These are phyloP conservation scores for Isochrysis galbana DNA, from an alignment of 78 protist species.

Conservation along the genomic window DNA sequence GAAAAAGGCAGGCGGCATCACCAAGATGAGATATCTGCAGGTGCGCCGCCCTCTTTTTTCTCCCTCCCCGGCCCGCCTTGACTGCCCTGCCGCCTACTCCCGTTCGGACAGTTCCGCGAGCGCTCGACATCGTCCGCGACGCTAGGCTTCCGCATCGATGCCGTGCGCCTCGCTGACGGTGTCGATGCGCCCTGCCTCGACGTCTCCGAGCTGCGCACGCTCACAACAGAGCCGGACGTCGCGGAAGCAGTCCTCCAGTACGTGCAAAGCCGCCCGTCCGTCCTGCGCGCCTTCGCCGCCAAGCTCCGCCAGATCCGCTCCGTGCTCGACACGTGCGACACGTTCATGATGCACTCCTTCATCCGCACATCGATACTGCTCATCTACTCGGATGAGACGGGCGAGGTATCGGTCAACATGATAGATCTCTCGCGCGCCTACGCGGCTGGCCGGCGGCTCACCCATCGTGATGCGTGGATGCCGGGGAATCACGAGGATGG, in stretches of 20 bases:
- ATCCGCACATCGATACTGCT: not conserved
- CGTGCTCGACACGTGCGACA: not conserved
- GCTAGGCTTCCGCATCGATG: conserved; percentile 31
- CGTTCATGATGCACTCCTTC: not conserved
- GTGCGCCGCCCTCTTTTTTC: too few relatives aligned
- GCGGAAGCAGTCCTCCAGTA: not conserved
- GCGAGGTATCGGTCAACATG: not conserved
- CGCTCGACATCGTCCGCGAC: not conserved
- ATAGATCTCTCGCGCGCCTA: not conserved
- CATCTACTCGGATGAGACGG: not conserved
- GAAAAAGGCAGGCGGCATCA: not conserved
- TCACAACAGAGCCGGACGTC: not conserved
- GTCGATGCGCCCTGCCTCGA: not conserved
- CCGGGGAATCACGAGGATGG: conserved; percentile 3
- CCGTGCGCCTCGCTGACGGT: not conserved
- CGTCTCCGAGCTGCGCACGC: not conserved
- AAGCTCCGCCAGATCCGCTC: not conserved
- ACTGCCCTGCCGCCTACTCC: too few relatives aligned
- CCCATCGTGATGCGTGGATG: not conserved
- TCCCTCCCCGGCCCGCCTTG: too few relatives aligned
- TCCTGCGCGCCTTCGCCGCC: not conserved
- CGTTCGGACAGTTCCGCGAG: conserved; percentile 55
- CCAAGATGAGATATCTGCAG: conserved; percentile 42
- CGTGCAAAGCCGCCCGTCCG: not conserved
- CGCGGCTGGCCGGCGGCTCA: not conserved